These are phyloP conservation scores for Paratinospora sagittata DNA, from an alignment of 164 flowering plant species.

Conservation along the genomic window DNA sequence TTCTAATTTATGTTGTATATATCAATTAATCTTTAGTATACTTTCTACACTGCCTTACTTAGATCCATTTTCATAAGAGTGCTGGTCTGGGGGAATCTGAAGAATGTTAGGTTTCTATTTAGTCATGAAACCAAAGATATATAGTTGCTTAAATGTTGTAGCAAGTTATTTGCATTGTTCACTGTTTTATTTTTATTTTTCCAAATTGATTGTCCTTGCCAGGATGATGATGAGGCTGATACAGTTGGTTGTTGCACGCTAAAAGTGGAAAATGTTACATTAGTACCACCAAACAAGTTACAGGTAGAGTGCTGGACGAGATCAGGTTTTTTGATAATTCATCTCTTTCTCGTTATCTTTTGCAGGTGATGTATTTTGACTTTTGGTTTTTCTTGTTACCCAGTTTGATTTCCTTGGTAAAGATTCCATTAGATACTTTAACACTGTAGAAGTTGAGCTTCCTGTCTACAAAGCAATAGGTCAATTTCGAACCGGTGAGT, in stretches of 20 bases:
- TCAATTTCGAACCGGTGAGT: slow-evolving; percentile 64
- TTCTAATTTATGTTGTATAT: neutral
- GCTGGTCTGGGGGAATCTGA: neutral
- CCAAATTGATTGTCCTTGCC: slow-evolving; percentile 18
- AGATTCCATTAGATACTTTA: slow-evolving; percentile 90
- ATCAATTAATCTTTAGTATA: neutral
- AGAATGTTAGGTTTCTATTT: neutral
- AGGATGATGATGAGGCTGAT: slow-evolving; percentile 99
- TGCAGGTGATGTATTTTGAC: slow-evolving; percentile 6
- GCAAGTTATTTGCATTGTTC: neutral
- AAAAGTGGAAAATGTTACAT: slow-evolving; percentile 85
- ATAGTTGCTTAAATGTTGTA: neutral
- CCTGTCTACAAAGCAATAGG: slow-evolving; percentile 83
- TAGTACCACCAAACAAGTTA: slow-evolving; percentile 59
- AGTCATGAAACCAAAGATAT: neutral
- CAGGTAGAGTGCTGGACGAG: slow-evolving; percentile 38
- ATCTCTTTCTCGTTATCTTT: neutral
- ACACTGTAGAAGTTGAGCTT: slow-evolving; percentile 78
- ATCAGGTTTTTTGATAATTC: neutral
- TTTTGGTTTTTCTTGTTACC: slow-evolving; percentile 10
- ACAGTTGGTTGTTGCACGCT: slow-evolving; percentile 99
- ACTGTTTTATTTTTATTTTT: neutral
- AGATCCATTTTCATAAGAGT: neutral
- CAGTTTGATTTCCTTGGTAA: slow-evolving; percentile 99
- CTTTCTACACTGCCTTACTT: neutral